A percentile compares a stretch with the other conserved stretches of the same genome.
phyloP scores from a whole-genome alignment of 306 rosid genomes.

The Coriaria nepalensis region DNA sequence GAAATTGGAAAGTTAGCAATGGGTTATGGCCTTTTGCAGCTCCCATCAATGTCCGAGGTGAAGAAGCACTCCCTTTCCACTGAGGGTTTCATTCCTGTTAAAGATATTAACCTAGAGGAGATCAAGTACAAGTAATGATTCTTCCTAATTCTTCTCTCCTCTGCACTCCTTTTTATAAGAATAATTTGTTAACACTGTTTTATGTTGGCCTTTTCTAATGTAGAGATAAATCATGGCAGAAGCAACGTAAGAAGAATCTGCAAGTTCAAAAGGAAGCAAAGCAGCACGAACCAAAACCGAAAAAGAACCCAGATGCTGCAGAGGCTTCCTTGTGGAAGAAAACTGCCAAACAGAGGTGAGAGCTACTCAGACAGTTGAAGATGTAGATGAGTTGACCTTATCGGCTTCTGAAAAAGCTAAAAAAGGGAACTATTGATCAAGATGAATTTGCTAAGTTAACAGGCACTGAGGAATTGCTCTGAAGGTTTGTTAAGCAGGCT shows the following conservation, averaged over 20 bases:
- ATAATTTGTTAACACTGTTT: not conserved
- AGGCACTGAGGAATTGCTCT: slow-evolving; percentile 69
- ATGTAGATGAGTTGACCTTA: slow-evolving; percentile 67
- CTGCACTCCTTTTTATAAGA: not conserved
- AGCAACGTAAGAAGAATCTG: slow-evolving; percentile 75
- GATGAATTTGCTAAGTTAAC: slow-evolving; percentile 62
- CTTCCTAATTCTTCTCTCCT: not conserved
- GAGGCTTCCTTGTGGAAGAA: slow-evolving; percentile 42
- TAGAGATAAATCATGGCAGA: slow-evolving; percentile 86
- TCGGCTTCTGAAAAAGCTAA: slow-evolving; percentile 73
- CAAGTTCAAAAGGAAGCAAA: slow-evolving; percentile 58
- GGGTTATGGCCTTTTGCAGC: slow-evolving; percentile 80
- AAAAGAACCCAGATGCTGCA: slow-evolving; percentile 23
- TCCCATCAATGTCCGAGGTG: slow-evolving; percentile 76
- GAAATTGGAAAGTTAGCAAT: slow-evolving; percentile 82
- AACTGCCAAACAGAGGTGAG: slow-evolving; percentile 83
- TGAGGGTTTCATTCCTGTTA: slow-evolving; percentile 59
- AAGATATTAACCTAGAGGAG: slow-evolving; percentile 57
- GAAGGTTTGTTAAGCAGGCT: slow-evolving; percentile 13
- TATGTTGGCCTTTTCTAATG: not conserved
- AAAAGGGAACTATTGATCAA: slow-evolving; percentile 69
- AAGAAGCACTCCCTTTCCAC: slow-evolving; percentile 61
- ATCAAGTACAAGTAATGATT: slow-evolving; percentile 61
- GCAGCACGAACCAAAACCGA: slow-evolving; percentile 38
- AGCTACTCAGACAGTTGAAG: slow-evolving; percentile 64